phyloP scores from a whole-genome alignment of 345 rosid genomes.

The Xanthoceras sorbifolium region DNA sequence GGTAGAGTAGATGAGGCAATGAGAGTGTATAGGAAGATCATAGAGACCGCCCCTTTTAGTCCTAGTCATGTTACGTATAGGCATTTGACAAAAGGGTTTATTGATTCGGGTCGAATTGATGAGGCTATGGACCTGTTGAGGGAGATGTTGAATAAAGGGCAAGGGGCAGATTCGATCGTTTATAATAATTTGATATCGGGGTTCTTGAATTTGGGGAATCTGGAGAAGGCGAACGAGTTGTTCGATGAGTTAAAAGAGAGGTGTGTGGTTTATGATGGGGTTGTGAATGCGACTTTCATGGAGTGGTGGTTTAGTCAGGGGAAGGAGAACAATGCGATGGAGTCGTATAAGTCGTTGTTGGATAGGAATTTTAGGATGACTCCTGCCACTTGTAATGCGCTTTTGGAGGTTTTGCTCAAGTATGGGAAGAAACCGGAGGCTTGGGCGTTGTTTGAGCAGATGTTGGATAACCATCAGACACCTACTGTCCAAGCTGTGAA shows the following conservation, averaged over 20 bases:
- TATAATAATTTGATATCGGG: constrained; percentile 79
- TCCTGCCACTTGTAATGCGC: constrained; percentile 79
- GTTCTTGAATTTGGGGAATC: constrained; percentile 68
- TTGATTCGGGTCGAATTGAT: constrained; percentile 66
- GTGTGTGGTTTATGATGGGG: constrained; percentile 84
- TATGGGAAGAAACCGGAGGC: constrained; percentile 69
- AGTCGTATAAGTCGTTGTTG: constrained; percentile 69
- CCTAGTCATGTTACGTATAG: no score
- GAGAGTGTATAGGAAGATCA: constrained; percentile 61
- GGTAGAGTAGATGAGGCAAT: constrained; percentile 76
- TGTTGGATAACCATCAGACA: constrained; percentile 91
- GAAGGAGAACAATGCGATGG: constrained; percentile 80
- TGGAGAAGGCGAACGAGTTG: constrained; percentile 84
- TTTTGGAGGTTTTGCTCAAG: constrained; percentile 77
- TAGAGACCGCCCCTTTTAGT: constrained; percentile 72
- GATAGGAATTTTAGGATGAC: constrained; percentile 79
- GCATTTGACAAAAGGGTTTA: constrained; percentile 87
- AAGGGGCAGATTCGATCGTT: constrained; percentile 88
- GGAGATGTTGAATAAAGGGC: constrained; percentile 87
- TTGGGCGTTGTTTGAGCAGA: constrained; percentile 66
- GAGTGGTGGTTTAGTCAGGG: constrained; percentile 91
- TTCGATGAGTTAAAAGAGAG: constrained; percentile 79
- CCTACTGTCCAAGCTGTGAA: constrained; percentile 78
- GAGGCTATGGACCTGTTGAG: constrained; percentile 82
- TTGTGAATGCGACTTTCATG: no score